Conservation (phyloP, 352 stramenopile genomes). For the Phytopythium helicoides region DNA sequence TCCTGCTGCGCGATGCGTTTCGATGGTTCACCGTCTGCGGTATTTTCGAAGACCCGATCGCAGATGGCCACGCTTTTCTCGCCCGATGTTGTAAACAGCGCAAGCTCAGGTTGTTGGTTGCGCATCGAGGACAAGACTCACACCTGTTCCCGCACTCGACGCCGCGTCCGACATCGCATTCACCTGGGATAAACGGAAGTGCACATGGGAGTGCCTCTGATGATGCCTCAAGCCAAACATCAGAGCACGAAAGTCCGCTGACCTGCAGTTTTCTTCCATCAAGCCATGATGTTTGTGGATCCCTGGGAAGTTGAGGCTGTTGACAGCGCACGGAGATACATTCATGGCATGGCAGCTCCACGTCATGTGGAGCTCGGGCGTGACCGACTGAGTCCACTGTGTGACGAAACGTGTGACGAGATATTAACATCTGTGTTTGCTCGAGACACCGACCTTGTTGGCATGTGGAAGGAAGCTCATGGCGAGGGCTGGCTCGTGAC, state of each 20-base stretch:
- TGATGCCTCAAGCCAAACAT: conserved; percentile 8
- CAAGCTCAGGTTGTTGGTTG: conserved; percentile 65
- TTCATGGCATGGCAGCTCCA: conserved; percentile 44
- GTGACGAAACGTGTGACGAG: conserved; percentile 55
- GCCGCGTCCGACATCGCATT: background rate
- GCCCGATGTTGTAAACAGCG: conserved; percentile 73
- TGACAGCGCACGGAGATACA: conserved; percentile 54
- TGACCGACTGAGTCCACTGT: conserved; percentile 69
- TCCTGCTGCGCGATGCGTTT: conserved; percentile 70
- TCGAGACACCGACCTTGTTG: conserved; percentile 46
- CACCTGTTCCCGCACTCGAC: conserved; percentile 38
- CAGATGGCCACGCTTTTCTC: conserved; percentile 49
- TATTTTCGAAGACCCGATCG: conserved; percentile 38
- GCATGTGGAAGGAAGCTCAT: conserved; percentile 71
- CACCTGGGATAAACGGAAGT: conserved; percentile 2
- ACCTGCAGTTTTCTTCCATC: conserved; percentile 23
- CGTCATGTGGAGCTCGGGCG: conserved; percentile 72
- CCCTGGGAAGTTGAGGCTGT: conserved; percentile 81
- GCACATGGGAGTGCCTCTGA: background rate
- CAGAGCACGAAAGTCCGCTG: conserved; percentile 13
- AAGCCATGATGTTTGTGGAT: conserved; percentile 84
- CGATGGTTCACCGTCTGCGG: conserved; percentile 47
- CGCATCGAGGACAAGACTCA: conserved; percentile 46
- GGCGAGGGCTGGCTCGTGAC: conserved; percentile 82
- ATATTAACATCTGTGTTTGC: conserved; percentile 63